Percentiles rank a stretch among this genome's conserved stretches.
These are phyloP conservation scores for Stagonosporopsis tanaceti DNA, from an alignment of 2,329 filamentous ascomycete genomes.

Conservation along the genomic window DNA sequence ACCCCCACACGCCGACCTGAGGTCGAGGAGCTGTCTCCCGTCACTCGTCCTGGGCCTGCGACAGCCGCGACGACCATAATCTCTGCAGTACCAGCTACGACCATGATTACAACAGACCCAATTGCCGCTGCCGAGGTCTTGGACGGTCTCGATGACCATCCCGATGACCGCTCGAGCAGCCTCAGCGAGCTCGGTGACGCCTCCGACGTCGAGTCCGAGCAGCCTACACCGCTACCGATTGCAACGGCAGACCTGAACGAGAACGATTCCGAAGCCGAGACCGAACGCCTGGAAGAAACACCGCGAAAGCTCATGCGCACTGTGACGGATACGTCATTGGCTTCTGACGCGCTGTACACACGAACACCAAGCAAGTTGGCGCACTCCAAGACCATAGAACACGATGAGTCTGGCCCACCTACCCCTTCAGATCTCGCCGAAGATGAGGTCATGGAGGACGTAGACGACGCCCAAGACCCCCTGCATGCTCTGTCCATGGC, in stretches of 20 bases:
- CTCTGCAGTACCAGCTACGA: slow-evolving; percentile 35
- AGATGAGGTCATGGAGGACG: slow-evolving; percentile 27
- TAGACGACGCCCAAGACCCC: slow-evolving; percentile 31
- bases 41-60: slow-evolving; percentile 22
- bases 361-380: slow-evolving; percentile 50
- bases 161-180: slow-evolving; percentile 76
- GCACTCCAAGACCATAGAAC: slow-evolving; percentile 43
- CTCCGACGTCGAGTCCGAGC: slow-evolving; percentile 65
- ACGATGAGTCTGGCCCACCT: slow-evolving; percentile 40
- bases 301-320: slow-evolving; percentile 67
- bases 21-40: slow-evolving; percentile 25
- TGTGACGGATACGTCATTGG: slow-evolving; percentile 44
- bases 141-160: slow-evolving; percentile 58
- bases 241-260: slow-evolving; percentile 55
- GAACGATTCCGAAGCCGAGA: slow-evolving; percentile 86
- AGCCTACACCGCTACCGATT: slow-evolving; percentile 38
- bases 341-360: slow-evolving; percentile 43
- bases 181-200: slow-evolving; percentile 89
- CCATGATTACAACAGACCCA: slow-evolving; percentile 26
- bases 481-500: slow-evolving; percentile 44
- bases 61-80: slow-evolving; percentile 34
- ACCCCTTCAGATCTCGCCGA: slow-evolving; percentile 34
- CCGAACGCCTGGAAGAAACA: slow-evolving; percentile 90
- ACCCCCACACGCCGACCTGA: slow-evolving; percentile 53
- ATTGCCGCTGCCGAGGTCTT: slow-evolving; percentile 22